Evolutionary conservation across 495 filamentous ascomycete genomes (phyloP).

Genomic region (Pseudoneurospora amorphoporcata): DNA sequence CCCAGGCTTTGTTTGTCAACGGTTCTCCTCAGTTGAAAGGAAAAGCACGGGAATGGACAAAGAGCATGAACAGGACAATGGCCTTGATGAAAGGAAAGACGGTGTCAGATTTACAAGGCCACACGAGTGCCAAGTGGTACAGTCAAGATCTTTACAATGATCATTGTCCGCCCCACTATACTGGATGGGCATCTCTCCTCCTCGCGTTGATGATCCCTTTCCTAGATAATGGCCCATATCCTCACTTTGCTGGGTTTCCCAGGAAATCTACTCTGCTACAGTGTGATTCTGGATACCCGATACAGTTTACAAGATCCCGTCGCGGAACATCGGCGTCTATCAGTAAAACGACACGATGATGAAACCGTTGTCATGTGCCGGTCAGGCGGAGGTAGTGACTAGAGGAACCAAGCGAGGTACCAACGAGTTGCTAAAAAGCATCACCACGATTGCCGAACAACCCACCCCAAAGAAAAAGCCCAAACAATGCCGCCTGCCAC

Average conservation of each 20-base stretch:
- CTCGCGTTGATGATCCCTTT: neutral
- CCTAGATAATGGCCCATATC: neutral
- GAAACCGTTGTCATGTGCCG: neutral
- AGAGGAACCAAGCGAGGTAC: neutral
- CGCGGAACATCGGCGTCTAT: neutral
- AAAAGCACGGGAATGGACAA: neutral
- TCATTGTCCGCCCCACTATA: neutral
- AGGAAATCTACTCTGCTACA: neutral
- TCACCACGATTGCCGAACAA: neutral
- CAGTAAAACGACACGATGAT: neutral
- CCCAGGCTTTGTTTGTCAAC: neutral
- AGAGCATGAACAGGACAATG: neutral
- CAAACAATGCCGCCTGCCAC: neutral
- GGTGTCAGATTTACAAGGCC: too few species aligned
- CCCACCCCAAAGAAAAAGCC: neutral
- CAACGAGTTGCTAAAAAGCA: neutral
- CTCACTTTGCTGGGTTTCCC: neutral
- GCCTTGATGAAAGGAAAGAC: neutral
- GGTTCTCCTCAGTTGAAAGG: neutral
- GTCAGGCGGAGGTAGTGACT: neutral
- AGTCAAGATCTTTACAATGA: neutral
- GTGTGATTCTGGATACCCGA: neutral
- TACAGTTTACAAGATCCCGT: neutral
- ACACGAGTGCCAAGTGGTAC: neutral
- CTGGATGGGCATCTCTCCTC: neutral